Evolutionary conservation across 768 basidiomycete species (phyloP).

Genomic region (Trametes gibbosa): DNA sequence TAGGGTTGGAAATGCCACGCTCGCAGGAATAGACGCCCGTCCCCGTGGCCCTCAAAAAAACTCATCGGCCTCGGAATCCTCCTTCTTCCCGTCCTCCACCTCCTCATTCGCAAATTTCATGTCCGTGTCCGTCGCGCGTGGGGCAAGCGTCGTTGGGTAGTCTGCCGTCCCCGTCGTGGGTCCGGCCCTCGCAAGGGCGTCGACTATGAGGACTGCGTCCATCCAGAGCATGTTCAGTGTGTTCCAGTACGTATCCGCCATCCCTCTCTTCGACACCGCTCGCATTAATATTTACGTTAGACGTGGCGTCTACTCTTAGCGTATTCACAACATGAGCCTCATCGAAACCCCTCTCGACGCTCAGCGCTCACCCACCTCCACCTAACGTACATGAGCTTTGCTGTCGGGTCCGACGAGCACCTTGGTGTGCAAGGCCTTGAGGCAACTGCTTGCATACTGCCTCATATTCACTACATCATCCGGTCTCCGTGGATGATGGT

Average conservation of each 20-base stretch:
- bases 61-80: too few relatives aligned
- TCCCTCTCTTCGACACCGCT: too few relatives aligned
- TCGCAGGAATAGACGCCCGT: background rate
- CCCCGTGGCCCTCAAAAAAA: too few relatives aligned
- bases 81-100: background rate
- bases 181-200: constrained; percentile 96
- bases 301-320: constrained; percentile 92
- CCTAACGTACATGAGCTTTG: constrained; percentile 6
- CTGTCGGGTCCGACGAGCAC: constrained; percentile 21
- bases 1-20: too few relatives aligned
- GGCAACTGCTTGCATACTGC: constrained; percentile 27
- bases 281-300: constrained; percentile 38
- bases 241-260: constrained; percentile 60
- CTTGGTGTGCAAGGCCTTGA: background rate
- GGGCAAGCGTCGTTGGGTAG: constrained; percentile 96
- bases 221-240: constrained; percentile 90
- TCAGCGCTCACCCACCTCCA: too few relatives aligned
- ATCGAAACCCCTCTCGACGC: too few relatives aligned
- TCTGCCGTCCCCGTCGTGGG: constrained; percentile 98
- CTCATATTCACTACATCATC: constrained; percentile 78
- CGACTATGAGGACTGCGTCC: constrained; percentile 81
- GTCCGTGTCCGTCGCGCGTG: constrained; percentile 99
- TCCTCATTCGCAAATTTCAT: constrained; percentile 56
- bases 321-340: constrained; percentile 7
- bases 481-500: constrained; percentile 52